Evolutionary conservation across 2,329 filamentous ascomycete genomes (phyloP).

Genomic region (Leptographium lundbergii): DNA sequence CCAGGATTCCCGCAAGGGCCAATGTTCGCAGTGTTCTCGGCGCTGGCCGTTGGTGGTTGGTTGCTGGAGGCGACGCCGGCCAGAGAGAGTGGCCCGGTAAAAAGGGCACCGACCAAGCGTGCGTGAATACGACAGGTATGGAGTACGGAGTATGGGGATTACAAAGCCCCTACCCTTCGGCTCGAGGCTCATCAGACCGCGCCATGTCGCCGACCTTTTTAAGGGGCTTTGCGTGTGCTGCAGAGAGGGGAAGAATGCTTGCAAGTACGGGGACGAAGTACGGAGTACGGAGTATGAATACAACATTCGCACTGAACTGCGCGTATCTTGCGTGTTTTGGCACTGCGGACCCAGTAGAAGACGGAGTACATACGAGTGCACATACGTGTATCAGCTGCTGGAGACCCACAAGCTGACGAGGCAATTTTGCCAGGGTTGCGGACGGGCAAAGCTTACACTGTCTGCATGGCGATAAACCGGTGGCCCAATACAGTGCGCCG

Average conservation of each 20-base stretch:
- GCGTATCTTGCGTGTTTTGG: too few species aligned
- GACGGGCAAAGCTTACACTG: neutral
- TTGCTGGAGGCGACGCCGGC: neutral
- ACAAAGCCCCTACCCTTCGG: neutral
- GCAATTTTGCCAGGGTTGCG: neutral
- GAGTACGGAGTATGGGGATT: too few species aligned
- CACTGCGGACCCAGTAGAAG: too few species aligned
- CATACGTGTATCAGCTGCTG: neutral
- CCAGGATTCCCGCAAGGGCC: constrained; percentile 27
- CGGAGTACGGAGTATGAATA: too few species aligned
- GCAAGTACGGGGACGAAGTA: too few species aligned
- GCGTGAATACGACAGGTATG: neutral
- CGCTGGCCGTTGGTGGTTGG: constrained; percentile 3
- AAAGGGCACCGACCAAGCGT: neutral
- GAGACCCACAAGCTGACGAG: neutral
- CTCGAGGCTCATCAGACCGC: too few species aligned
- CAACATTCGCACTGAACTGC: too few species aligned
- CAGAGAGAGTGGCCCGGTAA: neutral
- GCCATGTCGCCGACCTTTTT: too few species aligned
- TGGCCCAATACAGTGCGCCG: neutral
- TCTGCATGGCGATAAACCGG: neutral
- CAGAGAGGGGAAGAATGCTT: too few species aligned
- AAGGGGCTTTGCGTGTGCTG: too few species aligned
- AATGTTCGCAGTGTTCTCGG: constrained; percentile 18
- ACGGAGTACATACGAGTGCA: neutral